Evolutionary conservation across 1,139 yeast genomes (phyloP), one percentile per base, ranked within the genome.

Genomic region (Diutina pseudorugosa): DNA sequence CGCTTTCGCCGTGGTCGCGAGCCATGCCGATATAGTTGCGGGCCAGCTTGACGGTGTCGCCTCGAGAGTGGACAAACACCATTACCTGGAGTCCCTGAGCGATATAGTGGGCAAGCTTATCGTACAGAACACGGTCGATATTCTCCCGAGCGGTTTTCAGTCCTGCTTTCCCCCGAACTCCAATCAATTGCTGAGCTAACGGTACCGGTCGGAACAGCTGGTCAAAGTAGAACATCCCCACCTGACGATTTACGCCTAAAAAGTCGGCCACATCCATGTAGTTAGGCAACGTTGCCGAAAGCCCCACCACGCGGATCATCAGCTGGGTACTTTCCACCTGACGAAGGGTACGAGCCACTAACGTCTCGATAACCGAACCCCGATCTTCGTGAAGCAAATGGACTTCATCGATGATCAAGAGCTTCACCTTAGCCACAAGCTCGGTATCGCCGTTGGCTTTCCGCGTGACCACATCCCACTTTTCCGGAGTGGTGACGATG

Each of bases 381-480:
- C 49, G 49, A 19, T 45, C 49, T 27, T 45, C 49, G 19, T 45
- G 49, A 25, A 45, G 40, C 21, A 45, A 45, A 18, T 45, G 49
- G n/a, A 45, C 49, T 27, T 45, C 49, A 18, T 45, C 49, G 18
- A 45, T 45, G 18, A 45, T 45, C 21, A 45, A 27, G 2, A 45
- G 25, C 16, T 45, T 45, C 23, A 45, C 40, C n/a, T 45, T 45
- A 4, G 49, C 19, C 21, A 45, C 49, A 6, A 45, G 40, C 12
- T 45, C 49, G 11, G 11, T 83, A 62, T 90, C 98, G 54, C 97
- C 93, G 52, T 73, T 76, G 63, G 79, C 85, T 62, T 93, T 93
- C 64, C 98, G 79, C 0, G 98, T 93, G 1, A 93, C 97, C 14
- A 93, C 97, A 71, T 93, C 99, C 99, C 99, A 93, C 68, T 93